Evolutionary conservation across 768 basidiomycete genomes (phyloP), one percentile per base, ranked within the genome.

Genomic region (Auriscalpium orientale): DNA sequence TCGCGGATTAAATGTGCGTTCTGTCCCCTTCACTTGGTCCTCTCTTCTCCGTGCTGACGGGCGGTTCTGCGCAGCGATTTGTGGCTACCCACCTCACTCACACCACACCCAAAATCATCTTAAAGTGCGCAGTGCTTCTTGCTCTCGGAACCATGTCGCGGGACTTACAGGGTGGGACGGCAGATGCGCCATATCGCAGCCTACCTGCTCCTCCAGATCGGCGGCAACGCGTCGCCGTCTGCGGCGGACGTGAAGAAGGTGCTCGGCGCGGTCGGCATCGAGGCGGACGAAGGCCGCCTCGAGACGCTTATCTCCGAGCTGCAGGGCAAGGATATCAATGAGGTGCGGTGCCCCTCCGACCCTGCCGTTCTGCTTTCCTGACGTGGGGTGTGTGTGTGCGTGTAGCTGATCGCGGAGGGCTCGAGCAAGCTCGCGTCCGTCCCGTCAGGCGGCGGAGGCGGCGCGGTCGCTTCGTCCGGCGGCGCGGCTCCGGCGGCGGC

Each of bases 141-240:
- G 12, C 37, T 45, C 34, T 45, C 35, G 46, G n/a, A 15, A 44
- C 11, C 28, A 28, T 4, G 28, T 28, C 7, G 35, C n/a, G 51
- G 38, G 21, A 45, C 46, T 43, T 16, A 53, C 13, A 15, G n/a
- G 28, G 34, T 38, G 44, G 36, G 15, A 8, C 16, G 40, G 34
- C 63, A 89, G 87, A 93, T 93, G 91, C 89, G 89, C 74, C 76
- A 93, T 70, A 77, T 98, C 73, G 95, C 93, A 76, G 91, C 93
- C 63, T 98, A 97, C 80, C 85, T 99, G 58, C 92, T 99, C 71
- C 93, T 98, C 76, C 88, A 89, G 73, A 81, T 84, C 70, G 97
- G 93, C 64, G 97, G 97, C 55, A 98, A 98, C 68, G 75, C 85
- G 66, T 82, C 80, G 60, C 95, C 97, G 61, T 84, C 87, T 58